These are phyloP conservation scores for Dryas drummondii DNA, from an alignment of 306 rosid genomes.

Conservation along the genomic window DNA sequence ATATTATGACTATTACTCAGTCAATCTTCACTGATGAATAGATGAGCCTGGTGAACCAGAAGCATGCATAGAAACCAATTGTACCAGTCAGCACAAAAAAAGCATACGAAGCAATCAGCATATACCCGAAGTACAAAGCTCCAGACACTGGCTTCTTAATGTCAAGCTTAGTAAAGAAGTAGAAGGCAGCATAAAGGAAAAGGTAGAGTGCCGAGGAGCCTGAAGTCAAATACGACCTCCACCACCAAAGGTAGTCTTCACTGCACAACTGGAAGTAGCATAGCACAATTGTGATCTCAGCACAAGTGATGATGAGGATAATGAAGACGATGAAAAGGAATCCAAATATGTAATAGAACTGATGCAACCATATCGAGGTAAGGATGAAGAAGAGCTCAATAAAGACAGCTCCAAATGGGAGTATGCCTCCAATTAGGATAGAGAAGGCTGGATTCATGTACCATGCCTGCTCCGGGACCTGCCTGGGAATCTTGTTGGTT, in stretches of 20 bases:
- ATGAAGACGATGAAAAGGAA: conserved; percentile 83
- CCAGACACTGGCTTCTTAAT: conserved; percentile 88
- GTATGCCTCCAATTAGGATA: conserved; percentile 77
- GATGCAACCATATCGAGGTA: conserved; percentile 93
- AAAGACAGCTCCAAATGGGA: conserved; percentile 92
- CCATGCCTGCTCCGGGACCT: conserved; percentile 92
- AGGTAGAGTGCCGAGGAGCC: conserved; percentile 93
- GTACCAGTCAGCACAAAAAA: conserved; percentile 90
- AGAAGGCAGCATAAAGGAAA: conserved; percentile 79
- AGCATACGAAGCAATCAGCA: conserved; percentile 75
- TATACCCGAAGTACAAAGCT: conserved; percentile 77
- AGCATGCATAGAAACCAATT: conserved; percentile 87
- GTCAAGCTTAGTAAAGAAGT: conserved; percentile 91
- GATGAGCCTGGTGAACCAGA: conserved; percentile 83
- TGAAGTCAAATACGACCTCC: conserved; percentile 89
- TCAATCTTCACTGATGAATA: conserved; percentile 88
- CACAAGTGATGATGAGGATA: conserved; percentile 84
- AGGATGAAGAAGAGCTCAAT: conserved; percentile 96
- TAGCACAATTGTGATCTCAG: conserved; percentile 87
- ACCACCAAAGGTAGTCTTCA: conserved; percentile 95
- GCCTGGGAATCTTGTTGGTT: conserved; percentile 82
- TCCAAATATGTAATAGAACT: conserved; percentile 81
- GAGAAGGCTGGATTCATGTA: conserved; percentile 72
- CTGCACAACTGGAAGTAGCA: conserved; percentile 99
- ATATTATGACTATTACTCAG: conserved; percentile 28